Evolutionary conservation across 2,329 filamentous ascomycete genomes (phyloP).

Genomic region (Exophiala sideris): DNA sequence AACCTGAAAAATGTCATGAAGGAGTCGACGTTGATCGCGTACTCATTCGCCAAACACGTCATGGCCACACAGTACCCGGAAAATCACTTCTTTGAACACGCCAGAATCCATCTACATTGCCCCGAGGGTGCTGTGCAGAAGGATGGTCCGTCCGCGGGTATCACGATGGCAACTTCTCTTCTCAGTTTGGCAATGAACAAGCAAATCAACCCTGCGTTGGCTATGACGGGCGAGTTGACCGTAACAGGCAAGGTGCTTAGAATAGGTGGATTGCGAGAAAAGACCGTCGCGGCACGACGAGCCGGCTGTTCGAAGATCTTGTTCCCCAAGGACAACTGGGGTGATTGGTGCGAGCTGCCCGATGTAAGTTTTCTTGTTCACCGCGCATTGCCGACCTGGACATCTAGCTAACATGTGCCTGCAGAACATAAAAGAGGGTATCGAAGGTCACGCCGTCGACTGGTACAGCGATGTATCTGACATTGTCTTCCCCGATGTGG

Average conservation of each 20-base stretch:
- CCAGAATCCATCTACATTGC: slow-evolving; percentile 91
- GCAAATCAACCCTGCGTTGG: slow-evolving; percentile 77
- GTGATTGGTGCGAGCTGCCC: slow-evolving; percentile 94
- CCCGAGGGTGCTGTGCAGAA: slow-evolving; percentile 95
- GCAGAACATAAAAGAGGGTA: slow-evolving; percentile 96
- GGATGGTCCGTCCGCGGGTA: slow-evolving; percentile 86
- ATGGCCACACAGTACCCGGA: slow-evolving; percentile 81
- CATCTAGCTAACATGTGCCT: slow-evolving; percentile 60
- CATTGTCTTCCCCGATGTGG: slow-evolving; percentile 79
- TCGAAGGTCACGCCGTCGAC: slow-evolving; percentile 82
- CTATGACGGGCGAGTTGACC: slow-evolving; percentile 97
- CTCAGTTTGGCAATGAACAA: slow-evolving; percentile 78
- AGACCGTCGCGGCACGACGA: slow-evolving; percentile 90
- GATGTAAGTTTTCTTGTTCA: slow-evolving; percentile 63
- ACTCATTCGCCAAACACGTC: slow-evolving; percentile 89
- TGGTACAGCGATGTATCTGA: slow-evolving; percentile 96
- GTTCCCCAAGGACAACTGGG: slow-evolving; percentile 92
- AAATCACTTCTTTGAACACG: slow-evolving; percentile 95
- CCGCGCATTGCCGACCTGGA: neutral
- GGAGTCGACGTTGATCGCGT: slow-evolving; percentile 90
- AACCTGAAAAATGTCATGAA: slow-evolving; percentile 98
- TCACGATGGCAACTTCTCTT: slow-evolving; percentile 96
- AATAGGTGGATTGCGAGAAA: slow-evolving; percentile 91
- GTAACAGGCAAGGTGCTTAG: slow-evolving; percentile 94
- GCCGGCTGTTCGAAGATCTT: slow-evolving; percentile 91